Base-by-base conservation (phyloP, 2,329 filamentous ascomycete species). In the Diplodia corticola region DNA sequence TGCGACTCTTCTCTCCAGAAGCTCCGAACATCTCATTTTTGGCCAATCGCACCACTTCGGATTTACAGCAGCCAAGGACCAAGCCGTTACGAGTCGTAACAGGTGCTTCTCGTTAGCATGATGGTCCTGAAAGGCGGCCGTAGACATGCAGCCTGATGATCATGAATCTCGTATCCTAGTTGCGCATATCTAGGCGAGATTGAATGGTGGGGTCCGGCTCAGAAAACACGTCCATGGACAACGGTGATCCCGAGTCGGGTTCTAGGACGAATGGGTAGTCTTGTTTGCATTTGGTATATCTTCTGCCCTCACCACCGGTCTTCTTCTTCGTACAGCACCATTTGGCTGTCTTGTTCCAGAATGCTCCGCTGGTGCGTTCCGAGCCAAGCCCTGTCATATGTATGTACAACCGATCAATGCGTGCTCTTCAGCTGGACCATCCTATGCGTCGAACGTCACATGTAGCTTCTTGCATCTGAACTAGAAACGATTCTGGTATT, bases 401-500 rank as follows among this genome's bases (percentile, higher is more conserved):
- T 64, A 53, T n/a, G n/a, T n/a, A n/a, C n/a, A n/a, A n/a, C n/a
- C 50, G 57, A 22, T 20, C 24, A 26, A 44, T 35, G n/a, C 50
- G 12, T 26, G 28, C 20, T 46, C 30, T 20, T 28, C 17, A 54
- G 13, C 35, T 51, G 17, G 5, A 26, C 24, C 37, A 13, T 35
- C 10, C 22, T 15, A 26, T 49, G 35, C 49, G 61, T 22, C 33
- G 28, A 24, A 22, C 37, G 33, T 64, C 63, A 64, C 37, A 48
- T 33, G 35, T 48, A 22, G 33, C 22, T 20, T 63, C 60, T 30
- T 4, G 24, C 37, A 20, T 44, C 26, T 40, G 30, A 26, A 35
- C 22, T 49, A n/a, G n/a, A 50, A 49, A 10, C n/a, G 24, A 50
- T 35, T 6, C 17, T 61, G 44, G 44, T 61, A 66, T 54, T 46